Percentiles rank a stretch among this genome's conserved stretches.
Conservation (phyloP, 768 basidiomycete genomes). For the Hericium coralloides region DNA sequence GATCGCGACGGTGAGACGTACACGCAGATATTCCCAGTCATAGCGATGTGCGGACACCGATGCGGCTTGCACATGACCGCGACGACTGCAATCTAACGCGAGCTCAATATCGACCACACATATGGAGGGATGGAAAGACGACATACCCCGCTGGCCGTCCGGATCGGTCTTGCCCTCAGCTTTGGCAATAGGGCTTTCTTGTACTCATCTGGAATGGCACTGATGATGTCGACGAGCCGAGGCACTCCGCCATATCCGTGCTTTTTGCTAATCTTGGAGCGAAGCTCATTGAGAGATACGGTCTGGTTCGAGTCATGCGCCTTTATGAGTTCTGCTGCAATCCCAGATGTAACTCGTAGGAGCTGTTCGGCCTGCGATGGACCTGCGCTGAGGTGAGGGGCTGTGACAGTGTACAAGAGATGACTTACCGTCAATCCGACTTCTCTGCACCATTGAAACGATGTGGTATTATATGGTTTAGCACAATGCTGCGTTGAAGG, state of each 20-base stretch:
- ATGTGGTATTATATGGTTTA: not conserved
- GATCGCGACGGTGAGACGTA: constrained; percentile 29
- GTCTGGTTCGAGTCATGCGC: constrained; percentile 70
- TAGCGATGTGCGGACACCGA: constrained; percentile 98
- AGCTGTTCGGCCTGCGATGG: constrained; percentile 88
- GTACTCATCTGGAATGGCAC: constrained; percentile 96
- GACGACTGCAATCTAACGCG: constrained; percentile 83
- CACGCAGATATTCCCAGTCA: constrained; percentile 99
- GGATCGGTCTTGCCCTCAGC: constrained; percentile 85
- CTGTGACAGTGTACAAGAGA: not conserved
- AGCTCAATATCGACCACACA: not conserved
- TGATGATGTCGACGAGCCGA: constrained; percentile 93
- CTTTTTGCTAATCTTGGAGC: constrained; percentile 86
- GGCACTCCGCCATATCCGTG: constrained; percentile 82
- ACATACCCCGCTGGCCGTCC: constrained; percentile 92
- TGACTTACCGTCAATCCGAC: constrained; percentile 28
- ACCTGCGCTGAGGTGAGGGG: constrained; percentile 26
- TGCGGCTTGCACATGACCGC: constrained; percentile 99
- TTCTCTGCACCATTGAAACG: constrained; percentile 30
- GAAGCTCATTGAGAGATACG: constrained; percentile 82
- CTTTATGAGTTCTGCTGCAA: constrained; percentile 89
- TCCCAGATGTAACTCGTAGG: constrained; percentile 86
- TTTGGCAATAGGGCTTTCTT: constrained; percentile 87
- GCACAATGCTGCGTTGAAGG: not conserved
- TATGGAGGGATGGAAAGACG: not conserved